Evolutionary conservation across 164 flowering plant genomes (phyloP).

Genomic region (Vitis cinerea): DNA sequence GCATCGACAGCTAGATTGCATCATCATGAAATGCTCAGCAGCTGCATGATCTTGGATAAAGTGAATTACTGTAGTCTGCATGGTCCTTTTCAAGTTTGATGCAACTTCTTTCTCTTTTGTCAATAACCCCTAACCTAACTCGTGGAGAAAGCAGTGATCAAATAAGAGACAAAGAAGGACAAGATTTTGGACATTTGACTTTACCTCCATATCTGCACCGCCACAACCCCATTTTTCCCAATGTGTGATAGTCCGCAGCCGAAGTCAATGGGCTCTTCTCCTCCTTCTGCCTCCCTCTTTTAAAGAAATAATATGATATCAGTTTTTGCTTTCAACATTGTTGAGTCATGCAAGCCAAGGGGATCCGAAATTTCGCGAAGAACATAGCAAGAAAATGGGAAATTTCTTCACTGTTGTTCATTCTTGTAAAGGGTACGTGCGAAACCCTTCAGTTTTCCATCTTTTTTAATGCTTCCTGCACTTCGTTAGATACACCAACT

Average conservation of each 20-base stretch:
- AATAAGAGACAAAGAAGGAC: slow-evolving; percentile 3
- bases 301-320: no score
- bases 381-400: slow-evolving; percentile 21
- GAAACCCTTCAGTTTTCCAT: background rate
- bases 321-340: background rate
- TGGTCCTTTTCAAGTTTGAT: slow-evolving; percentile 30
- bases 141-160: slow-evolving; percentile 11
- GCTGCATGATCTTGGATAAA: no score
- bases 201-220: slow-evolving; percentile 23
- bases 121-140: slow-evolving; percentile 33
- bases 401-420: slow-evolving; percentile 16
- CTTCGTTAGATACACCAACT: no score
- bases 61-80: background rate
- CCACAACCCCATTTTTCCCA: slow-evolving; percentile 10
- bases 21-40: no score
- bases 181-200: slow-evolving; percentile 21
- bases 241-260: background rate
- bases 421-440: slow-evolving; percentile 7
- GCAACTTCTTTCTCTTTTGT: slow-evolving; percentile 19
- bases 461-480: background rate
- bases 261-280: background rate
- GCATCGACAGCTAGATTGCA: no score
- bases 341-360: background rate
- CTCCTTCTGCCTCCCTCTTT: background rate
- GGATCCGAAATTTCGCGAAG: background rate